Conservation (phyloP, 208 protist species). For the Crithidia acanthocephali region DNA sequence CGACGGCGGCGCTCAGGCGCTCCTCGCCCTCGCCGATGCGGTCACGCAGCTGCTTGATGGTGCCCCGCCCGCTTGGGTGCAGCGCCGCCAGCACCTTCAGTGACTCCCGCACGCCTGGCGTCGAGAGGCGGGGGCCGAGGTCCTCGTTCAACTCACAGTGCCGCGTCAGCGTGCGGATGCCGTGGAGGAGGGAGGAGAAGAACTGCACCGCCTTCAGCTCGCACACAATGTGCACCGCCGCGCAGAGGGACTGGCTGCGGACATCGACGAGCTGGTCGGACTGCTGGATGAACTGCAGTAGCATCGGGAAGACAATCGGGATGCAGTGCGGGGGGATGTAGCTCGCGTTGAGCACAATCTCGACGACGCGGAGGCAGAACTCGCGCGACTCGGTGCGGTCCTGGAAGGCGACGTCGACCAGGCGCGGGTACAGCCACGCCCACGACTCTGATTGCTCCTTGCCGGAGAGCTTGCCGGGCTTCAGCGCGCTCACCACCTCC, state of each 20-base stretch:
- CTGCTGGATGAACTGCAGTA: slow-evolving; percentile 87
- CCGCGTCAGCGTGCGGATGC: slow-evolving; percentile 79
- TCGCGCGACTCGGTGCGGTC: slow-evolving; percentile 85
- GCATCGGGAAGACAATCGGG: slow-evolving; percentile 83
- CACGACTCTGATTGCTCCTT: slow-evolving; percentile 92
- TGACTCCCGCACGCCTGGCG: slow-evolving; percentile 71
- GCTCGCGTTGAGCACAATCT: slow-evolving; percentile 85
- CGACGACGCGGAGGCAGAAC: slow-evolving; percentile 89
- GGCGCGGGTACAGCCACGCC: slow-evolving; percentile 91
- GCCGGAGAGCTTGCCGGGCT: slow-evolving; percentile 87
- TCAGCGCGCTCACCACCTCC: slow-evolving; percentile 87
- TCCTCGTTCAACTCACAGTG: slow-evolving; percentile 88
- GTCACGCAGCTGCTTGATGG: slow-evolving; percentile 73
- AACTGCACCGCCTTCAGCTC: slow-evolving; percentile 90
- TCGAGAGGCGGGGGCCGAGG: slow-evolving; percentile 80
- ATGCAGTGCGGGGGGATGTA: slow-evolving; percentile 93
- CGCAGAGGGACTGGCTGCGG: slow-evolving; percentile 83
- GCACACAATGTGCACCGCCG: slow-evolving; percentile 86
- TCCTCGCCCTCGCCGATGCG: slow-evolving; percentile 61
- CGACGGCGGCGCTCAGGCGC: slow-evolving; percentile 20
- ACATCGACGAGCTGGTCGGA: slow-evolving; percentile 88
- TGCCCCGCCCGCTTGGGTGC: slow-evolving; percentile 63
- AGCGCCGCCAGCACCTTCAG: slow-evolving; percentile 80
- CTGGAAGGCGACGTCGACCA: slow-evolving; percentile 90
- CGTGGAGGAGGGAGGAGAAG: slow-evolving; percentile 80